A percentile compares a stretch with the other conserved stretches of the same genome.
Evolutionary conservation across 164 flowering plant species (phyloP).

Genomic region (Tetrastigma voinierianum): DNA sequence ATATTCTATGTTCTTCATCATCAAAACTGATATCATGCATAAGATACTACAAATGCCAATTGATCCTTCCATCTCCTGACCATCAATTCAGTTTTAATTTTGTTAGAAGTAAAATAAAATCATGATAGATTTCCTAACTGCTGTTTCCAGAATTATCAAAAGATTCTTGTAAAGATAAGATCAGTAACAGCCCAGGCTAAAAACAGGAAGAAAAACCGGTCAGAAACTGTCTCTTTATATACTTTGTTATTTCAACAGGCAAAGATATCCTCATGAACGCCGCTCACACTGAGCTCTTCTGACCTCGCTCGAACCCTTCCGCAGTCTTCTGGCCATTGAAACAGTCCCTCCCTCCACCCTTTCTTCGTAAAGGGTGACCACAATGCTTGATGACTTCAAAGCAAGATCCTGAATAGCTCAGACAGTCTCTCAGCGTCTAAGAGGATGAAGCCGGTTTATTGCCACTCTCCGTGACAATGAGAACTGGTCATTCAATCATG

Average conservation of each 20-base stretch:
- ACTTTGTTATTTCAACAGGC: too few relatives aligned
- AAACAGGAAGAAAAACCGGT: too few relatives aligned
- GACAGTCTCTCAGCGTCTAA: conserved; percentile 81
- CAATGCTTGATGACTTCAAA: conserved; percentile 75
- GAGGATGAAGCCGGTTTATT: conserved; percentile 75
- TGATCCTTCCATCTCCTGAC: neutral
- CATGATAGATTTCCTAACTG: too few relatives aligned
- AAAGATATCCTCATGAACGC: conserved; percentile 17
- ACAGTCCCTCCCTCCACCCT: conserved; percentile 68
- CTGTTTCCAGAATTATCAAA: too few relatives aligned
- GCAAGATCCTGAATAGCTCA: conserved; percentile 58
- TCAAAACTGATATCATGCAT: neutral
- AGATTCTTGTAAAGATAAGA: too few relatives aligned
- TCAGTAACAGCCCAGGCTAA: too few relatives aligned
- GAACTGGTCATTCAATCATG: conserved; percentile 39
- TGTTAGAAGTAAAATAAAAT: too few relatives aligned
- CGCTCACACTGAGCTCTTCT: conserved; percentile 28
- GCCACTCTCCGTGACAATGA: conserved; percentile 85
- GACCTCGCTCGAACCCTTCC: conserved; percentile 34
- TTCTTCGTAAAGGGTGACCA: conserved; percentile 97
- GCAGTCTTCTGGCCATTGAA: conserved; percentile 52
- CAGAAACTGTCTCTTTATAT: too few relatives aligned
- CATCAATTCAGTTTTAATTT: neutral
- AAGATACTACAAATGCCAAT: neutral
- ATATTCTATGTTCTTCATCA: neutral